Evolutionary conservation across 1,284 basidiomycete species (phyloP).

Genomic region (Microbotryomycetes sp.): DNA sequence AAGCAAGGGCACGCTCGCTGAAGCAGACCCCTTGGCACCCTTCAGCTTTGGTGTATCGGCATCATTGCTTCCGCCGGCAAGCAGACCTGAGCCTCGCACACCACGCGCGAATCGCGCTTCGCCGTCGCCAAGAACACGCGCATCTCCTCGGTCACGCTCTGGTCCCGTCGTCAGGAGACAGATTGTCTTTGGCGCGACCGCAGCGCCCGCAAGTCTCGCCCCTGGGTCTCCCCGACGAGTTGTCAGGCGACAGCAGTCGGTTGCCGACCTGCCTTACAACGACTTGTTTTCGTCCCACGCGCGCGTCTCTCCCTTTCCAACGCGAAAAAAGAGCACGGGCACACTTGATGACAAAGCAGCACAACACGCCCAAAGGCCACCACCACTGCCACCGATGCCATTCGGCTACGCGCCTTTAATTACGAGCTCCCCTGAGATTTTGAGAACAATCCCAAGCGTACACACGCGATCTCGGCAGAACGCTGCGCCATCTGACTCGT

Average conservation of each 20-base stretch:
- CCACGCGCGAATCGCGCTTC: background rate
- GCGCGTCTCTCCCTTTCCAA: constrained; percentile 16
- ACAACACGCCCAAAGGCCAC: background rate
- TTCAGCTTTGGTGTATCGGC: background rate
- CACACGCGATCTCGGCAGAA: constrained; percentile 10
- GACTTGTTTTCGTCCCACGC: constrained; percentile 6
- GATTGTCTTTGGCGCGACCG: background rate
- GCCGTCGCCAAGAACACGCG: background rate
- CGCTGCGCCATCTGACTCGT: constrained; percentile 7
- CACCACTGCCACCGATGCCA: constrained; percentile 3
- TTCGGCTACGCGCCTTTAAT: background rate
- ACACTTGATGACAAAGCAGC: background rate
- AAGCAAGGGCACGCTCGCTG: background rate
- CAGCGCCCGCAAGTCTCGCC: background rate
- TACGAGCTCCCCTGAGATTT: background rate
- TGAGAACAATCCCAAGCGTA: constrained; percentile 1
- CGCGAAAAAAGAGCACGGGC: constrained; percentile 2
- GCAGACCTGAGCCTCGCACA: background rate
- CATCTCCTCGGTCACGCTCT: background rate
- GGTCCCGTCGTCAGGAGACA: background rate
- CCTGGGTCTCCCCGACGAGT: background rate
- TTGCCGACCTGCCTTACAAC: background rate
- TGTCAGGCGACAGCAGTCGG: background rate
- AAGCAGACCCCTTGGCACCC: background rate
- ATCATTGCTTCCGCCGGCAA: background rate